These are phyloP conservation scores for Xanthoconium stramineum DNA, from an alignment of 768 basidiomycete genomes.

Conservation along the genomic window DNA sequence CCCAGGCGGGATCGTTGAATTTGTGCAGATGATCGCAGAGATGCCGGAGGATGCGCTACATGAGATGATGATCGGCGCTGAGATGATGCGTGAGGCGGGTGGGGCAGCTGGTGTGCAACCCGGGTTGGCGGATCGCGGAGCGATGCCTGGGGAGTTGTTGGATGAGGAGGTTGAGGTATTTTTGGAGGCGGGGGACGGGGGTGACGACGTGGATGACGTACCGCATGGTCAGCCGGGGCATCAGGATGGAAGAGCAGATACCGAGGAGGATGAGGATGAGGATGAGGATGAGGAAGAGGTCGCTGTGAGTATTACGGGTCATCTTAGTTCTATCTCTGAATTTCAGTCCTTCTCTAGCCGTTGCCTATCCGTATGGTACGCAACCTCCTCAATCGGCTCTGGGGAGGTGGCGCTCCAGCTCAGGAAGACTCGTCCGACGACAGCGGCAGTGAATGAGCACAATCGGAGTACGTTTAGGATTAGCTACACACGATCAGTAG, in stretches of 20 bases:
- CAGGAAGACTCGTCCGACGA: slow-evolving; percentile 23
- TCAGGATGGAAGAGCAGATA: slow-evolving; percentile 25
- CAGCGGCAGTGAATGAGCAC: slow-evolving; percentile 1
- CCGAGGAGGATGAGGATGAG: slow-evolving; percentile 13
- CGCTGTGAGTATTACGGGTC: slow-evolving; percentile 38
- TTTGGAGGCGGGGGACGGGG: slow-evolving; percentile 19
- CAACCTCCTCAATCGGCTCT: slow-evolving; percentile 58
- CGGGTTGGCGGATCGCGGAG: slow-evolving; percentile 22
- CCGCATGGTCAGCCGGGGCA: slow-evolving; percentile 20
- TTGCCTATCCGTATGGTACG: slow-evolving; percentile 57
- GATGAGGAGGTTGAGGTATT: slow-evolving; percentile 33
- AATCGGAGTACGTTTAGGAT: too few species aligned
- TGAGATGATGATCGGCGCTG: slow-evolving; percentile 52
- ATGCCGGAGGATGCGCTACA: slow-evolving; percentile 57
- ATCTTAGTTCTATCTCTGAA: not conserved
- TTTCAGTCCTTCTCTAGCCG: slow-evolving; percentile 37
- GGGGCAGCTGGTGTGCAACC: slow-evolving; percentile 25
- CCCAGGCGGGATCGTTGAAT: slow-evolving; percentile 64
- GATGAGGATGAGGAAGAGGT: slow-evolving; percentile 38
- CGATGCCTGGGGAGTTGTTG: slow-evolving; percentile 46
- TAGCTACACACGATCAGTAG: too few species aligned
- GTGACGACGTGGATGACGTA: slow-evolving; percentile 24
- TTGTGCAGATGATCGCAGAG: slow-evolving; percentile 54
- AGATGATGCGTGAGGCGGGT: slow-evolving; percentile 35
- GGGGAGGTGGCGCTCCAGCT: slow-evolving; percentile 39